phyloP scores from a whole-genome alignment of 495 filamentous ascomycete species.

The Hypoxylon fragiforme region DNA sequence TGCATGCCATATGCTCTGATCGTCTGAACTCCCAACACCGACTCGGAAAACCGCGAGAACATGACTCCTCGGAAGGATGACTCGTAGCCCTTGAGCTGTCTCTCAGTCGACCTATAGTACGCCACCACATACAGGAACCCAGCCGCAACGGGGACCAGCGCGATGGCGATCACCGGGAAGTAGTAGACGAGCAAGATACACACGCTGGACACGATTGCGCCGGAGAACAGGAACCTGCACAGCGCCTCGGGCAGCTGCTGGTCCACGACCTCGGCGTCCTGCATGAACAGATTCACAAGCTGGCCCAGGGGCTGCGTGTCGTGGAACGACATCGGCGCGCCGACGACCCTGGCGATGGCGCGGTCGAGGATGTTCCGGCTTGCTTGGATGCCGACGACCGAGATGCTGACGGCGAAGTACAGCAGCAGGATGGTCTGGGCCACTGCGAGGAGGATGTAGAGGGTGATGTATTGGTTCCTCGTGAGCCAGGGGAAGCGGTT shows the following conservation, averaged over 20 bases:
- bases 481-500: slow-evolving; percentile 2
- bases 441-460: slow-evolving; percentile 36
- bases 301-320: slow-evolving; percentile 54
- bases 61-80: slow-evolving; percentile 45
- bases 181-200: slow-evolving; percentile 23
- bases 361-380: slow-evolving; percentile 43
- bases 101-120: slow-evolving; percentile 45
- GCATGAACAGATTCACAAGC: slow-evolving; percentile 55
- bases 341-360: slow-evolving; percentile 47
- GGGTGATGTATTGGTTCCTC: slow-evolving; percentile 16
- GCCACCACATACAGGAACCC: slow-evolving; percentile 44
- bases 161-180: slow-evolving; percentile 35
- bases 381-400: slow-evolving; percentile 37
- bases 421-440: slow-evolving; percentile 31
- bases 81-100: slow-evolving; percentile 43
- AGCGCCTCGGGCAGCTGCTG: slow-evolving; percentile 32
- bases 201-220: slow-evolving; percentile 22
- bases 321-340: slow-evolving; percentile 54
- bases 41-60: slow-evolving; percentile 51
- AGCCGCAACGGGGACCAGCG: slow-evolving; percentile 39
- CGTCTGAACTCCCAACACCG: slow-evolving; percentile 45
- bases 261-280: slow-evolving; percentile 50
- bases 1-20: slow-evolving; percentile 44
- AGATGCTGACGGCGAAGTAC: slow-evolving; percentile 30
- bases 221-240: slow-evolving; percentile 18